Conservation (phyloP, 345 rosid species). For the Acer negundo region DNA sequence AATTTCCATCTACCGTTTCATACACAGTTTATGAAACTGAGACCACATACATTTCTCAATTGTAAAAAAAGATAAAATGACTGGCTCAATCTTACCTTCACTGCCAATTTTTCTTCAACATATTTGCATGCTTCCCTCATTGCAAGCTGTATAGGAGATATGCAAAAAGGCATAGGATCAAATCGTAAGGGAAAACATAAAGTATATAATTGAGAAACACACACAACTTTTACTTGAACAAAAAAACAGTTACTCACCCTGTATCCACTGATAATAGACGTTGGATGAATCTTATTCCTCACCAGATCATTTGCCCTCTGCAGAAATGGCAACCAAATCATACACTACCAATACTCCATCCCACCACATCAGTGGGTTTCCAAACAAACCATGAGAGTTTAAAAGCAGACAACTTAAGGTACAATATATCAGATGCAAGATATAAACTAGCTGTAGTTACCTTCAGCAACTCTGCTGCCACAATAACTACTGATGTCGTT, state of each 20-base stretch:
- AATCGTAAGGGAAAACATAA: background rate
- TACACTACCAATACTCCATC: slow-evolving; percentile 11
- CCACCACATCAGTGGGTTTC: background rate
- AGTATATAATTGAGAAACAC: background rate
- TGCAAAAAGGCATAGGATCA: background rate
- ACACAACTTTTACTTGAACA: background rate
- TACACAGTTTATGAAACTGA: background rate
- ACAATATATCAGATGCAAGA: background rate
- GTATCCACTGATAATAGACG: slow-evolving; percentile 92
- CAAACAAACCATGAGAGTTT: background rate
- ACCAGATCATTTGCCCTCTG: slow-evolving; percentile 97
- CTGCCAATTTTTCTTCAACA: slow-evolving; percentile 83
- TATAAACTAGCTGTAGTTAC: slow-evolving; percentile 30
- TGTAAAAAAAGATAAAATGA: background rate
- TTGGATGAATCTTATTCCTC: slow-evolving; percentile 96
- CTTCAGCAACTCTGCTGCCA: slow-evolving; percentile 89
- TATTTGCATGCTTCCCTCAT: slow-evolving; percentile 99
- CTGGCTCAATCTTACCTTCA: slow-evolving; percentile 52
- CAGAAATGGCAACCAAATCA: slow-evolving; percentile 20
- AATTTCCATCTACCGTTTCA: background rate
- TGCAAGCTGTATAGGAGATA: slow-evolving; percentile 63
- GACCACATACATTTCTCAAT: background rate
- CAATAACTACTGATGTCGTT: slow-evolving; percentile 92
- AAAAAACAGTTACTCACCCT: slow-evolving; percentile 49
- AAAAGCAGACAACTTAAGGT: background rate